Evolutionary conservation across 225 moss, liverwort and hornwort species (phyloP), one percentile per base, ranked within the genome.

Genomic region (Bryoerythrophyllum caledonicum): DNA sequence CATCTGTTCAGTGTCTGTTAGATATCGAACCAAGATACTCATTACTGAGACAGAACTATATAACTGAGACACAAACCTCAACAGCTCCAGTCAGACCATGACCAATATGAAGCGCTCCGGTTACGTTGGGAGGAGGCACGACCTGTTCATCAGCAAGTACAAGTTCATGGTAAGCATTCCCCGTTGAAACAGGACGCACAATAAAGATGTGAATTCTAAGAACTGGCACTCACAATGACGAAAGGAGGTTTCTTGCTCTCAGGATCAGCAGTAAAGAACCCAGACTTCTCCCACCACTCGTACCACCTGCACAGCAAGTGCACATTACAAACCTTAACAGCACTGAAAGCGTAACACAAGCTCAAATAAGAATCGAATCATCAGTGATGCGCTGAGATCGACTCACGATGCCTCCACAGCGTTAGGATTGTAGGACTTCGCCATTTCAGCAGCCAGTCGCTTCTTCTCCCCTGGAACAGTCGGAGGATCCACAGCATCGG

Each of bases 41-140:
- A 32, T 17, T 48, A n/a, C 35, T 11, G 11, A 46, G 41, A 30
- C 49, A 19, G 14, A 60, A 12, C 20, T 41, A 12, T 4, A 60
- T 46, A 59, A 60, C 48, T 58, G 15, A 70, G 32, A 26, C 20
- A 25, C 74, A 38, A 7, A 96, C 93, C 91, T 97, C 90, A 55
- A 97, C 43, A 20, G 97, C 97, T 76, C 82, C 84, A 17, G 94
- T 93, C 53, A 97, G 87, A 60, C 90, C 94, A 58, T 97, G 97
- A 76, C 94, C 97, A 74, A 97, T 94, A 65, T 97, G 97, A 59
- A 97, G 90, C 63, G 97, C 97, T 72, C 94, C 94, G 35, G 97
- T 97, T 63, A 94, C 97, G 55, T 97, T 97, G 3, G 94, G 94
- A 67, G 97, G 97, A 65, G 97, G 97, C 51, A 97, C 83, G 57